Conservation (phyloP, 2,329 filamentous ascomycete species). For the Podosphaera fusca region DNA sequence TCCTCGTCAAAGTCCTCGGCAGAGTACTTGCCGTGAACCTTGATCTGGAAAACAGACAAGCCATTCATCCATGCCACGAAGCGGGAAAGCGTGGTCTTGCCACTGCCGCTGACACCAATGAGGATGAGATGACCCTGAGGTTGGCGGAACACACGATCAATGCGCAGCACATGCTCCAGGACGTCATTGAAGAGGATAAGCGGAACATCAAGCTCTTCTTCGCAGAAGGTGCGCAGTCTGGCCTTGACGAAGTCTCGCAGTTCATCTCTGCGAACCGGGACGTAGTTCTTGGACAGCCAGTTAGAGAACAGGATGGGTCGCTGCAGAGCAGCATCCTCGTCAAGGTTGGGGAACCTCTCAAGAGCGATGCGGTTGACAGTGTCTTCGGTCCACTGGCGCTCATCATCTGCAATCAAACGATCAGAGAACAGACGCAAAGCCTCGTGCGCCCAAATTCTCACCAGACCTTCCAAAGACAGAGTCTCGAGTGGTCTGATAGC, state of each 20-base stretch:
- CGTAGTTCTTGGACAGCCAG: constrained; percentile 97
- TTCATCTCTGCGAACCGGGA: constrained; percentile 86
- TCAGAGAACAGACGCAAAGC: constrained; percentile 92
- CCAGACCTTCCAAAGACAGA: constrained; percentile 68
- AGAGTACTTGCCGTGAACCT: constrained; percentile 96
- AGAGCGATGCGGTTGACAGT: constrained; percentile 67
- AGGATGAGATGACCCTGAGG: constrained; percentile 95
- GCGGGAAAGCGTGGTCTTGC: constrained; percentile 91
- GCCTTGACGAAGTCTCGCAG: constrained; percentile 95
- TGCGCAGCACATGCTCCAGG: constrained; percentile 88
- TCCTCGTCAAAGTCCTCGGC: constrained; percentile 98
- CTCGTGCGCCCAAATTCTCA: constrained; percentile 96
- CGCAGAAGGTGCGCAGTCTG: constrained; percentile 90
- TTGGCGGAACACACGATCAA: constrained; percentile 95
- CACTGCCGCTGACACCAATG: constrained; percentile 93
- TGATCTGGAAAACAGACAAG: constrained; percentile 97
- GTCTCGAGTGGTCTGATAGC: constrained; percentile 81
- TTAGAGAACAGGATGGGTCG: constrained; percentile 96
- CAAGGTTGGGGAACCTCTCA: constrained; percentile 86
- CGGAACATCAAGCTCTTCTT: constrained; percentile 96
- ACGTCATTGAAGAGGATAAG: constrained; percentile 99
- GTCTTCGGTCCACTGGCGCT: constrained; percentile 86
- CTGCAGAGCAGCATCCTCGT: constrained; percentile 68
- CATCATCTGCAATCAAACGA: constrained; percentile 80
- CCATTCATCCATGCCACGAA: constrained; percentile 99